These are phyloP conservation scores for Rhodotorula graminis DNA, from an alignment of 768 basidiomycete species.

Conservation along the genomic window DNA sequence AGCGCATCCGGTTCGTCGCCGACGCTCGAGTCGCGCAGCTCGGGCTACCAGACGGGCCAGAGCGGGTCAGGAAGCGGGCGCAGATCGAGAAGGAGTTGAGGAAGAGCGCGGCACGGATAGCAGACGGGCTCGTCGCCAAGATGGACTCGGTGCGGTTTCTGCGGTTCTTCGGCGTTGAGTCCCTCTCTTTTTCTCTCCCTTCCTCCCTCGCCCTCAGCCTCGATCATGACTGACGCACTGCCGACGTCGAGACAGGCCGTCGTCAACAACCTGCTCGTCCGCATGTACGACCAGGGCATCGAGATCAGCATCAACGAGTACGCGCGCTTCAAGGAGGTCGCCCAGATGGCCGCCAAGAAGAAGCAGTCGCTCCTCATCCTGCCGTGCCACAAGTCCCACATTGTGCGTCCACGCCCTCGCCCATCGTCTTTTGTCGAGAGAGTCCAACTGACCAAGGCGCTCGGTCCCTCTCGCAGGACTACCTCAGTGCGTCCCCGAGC, in stretches of 20 bases:
- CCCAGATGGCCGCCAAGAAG: constrained; percentile 28
- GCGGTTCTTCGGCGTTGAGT: constrained; percentile 27
- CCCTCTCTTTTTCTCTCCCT: not conserved
- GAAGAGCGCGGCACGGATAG: constrained; percentile 1
- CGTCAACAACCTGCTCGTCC: constrained; percentile 34
- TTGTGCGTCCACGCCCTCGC: constrained; percentile 9
- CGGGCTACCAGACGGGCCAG: not conserved
- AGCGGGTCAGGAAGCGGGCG: not conserved
- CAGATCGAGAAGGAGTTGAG: constrained; percentile 9
- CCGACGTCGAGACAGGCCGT: constrained; percentile 3
- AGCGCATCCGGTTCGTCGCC: constrained; percentile 5
- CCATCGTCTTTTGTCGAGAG: too few species aligned
- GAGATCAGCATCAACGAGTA: constrained; percentile 33
- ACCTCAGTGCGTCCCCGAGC: not conserved
- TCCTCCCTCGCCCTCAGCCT: not conserved
- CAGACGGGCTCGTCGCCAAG: constrained; percentile 23
- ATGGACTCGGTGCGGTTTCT: constrained; percentile 34
- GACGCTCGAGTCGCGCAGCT: not conserved
- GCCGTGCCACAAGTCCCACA: constrained; percentile 42
- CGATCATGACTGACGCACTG: not conserved
- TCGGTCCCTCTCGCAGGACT: constrained; percentile 3
- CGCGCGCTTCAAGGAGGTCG: constrained; percentile 36
- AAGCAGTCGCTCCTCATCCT: constrained; percentile 40
- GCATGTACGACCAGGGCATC: constrained; percentile 35
- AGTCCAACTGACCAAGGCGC: too few species aligned